phyloP scores from a whole-genome alignment of 345 rosid genomes.

The Eucalyptus marginata region DNA sequence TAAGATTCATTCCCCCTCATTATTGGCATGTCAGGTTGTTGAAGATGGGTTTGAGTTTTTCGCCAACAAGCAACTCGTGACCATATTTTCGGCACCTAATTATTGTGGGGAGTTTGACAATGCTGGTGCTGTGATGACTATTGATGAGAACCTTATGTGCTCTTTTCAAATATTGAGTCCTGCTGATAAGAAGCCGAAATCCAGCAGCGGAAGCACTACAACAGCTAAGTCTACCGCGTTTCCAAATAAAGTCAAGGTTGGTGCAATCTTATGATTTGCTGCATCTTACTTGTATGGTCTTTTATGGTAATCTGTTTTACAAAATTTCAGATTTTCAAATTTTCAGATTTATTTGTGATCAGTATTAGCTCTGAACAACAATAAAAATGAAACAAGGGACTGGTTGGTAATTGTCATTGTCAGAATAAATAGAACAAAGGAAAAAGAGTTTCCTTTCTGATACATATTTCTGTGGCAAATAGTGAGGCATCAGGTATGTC shows the following conservation, averaged over 20 bases:
- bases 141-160: conserved; percentile 54
- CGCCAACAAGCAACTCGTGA: conserved; percentile 58
- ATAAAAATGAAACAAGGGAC: neutral
- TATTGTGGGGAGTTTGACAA: conserved; percentile 85
- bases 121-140: conserved; percentile 89
- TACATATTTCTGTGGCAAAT: neutral
- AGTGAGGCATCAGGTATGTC: neutral
- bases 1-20: neutral
- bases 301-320: neutral
- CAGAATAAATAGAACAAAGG: neutral
- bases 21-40: conserved; percentile 43
- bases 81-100: conserved; percentile 84
- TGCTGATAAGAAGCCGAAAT: conserved; percentile 41
- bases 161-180: conserved; percentile 82
- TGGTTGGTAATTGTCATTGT: neutral
- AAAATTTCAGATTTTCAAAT: neutral
- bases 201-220: conserved; percentile 38
- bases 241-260: conserved; percentile 47
- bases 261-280: neutral
- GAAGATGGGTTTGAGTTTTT: conserved; percentile 92
- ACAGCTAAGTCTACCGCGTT: conserved; percentile 22
- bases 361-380: neutral
- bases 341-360: neutral
- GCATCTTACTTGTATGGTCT: neutral
- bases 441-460: neutral